Percentiles rank a stretch among this genome's conserved stretches.
These are phyloP conservation scores for Berberis thunbergii DNA, from an alignment of 164 flowering plant genomes.

Conservation along the genomic window DNA sequence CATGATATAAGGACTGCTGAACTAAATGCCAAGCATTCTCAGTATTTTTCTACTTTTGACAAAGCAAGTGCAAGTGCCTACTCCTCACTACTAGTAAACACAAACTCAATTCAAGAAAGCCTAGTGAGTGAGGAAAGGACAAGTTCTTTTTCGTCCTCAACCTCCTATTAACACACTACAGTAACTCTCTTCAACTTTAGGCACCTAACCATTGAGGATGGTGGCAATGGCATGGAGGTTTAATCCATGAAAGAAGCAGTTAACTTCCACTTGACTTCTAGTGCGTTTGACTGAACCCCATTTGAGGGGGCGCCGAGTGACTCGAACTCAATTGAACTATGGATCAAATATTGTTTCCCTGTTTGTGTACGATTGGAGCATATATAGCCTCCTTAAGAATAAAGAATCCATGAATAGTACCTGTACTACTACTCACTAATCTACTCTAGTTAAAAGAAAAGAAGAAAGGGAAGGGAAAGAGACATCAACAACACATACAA, in stretches of 20 bases:
- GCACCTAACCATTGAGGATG: no score
- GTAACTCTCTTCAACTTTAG: no score
- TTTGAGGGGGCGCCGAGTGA: no score
- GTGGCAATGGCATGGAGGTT: no score
- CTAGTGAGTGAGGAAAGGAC: not conserved
- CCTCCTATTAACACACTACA: no score
- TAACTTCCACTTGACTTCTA: no score
- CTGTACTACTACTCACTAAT: not conserved
- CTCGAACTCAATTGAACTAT: no score
- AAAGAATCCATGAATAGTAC: conserved; percentile 4
- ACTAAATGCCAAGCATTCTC: conserved; percentile 5
- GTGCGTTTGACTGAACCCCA: no score
- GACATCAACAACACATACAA: conserved; percentile 9
- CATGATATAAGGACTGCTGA: not conserved
- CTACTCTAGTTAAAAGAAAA: conserved; percentile 4
- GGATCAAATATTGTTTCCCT: not conserved
- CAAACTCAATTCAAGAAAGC: conserved; percentile 1
- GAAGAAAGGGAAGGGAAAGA: conserved; percentile 6
- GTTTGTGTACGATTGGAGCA: not conserved
- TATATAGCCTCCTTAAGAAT: not conserved
- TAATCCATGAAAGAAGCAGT: no score
- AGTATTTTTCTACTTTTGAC: conserved; percentile 1
- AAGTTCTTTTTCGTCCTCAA: not conserved
- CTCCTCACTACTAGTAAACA: not conserved
- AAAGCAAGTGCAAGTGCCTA: conserved; percentile 6